These are phyloP conservation scores for Pyrenophora tritici-repentis DNA, from an alignment of 2,329 filamentous ascomycete species.

Conservation along the genomic window DNA sequence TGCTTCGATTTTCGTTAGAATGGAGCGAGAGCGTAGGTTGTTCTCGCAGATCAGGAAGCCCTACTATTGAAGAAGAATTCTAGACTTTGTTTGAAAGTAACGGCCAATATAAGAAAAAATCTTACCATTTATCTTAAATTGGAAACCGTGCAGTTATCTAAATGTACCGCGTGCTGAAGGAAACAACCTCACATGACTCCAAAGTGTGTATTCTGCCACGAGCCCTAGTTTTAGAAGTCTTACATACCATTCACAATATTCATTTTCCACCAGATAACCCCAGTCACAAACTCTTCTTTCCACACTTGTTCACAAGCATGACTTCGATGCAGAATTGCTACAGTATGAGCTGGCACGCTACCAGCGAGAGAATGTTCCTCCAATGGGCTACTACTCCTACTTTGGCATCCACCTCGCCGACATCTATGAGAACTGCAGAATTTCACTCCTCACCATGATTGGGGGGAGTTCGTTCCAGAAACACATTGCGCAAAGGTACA, in stretches of 20 bases:
- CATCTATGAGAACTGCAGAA: conserved; percentile 33
- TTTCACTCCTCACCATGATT: conserved; percentile 26
- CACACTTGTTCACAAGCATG: conserved; percentile 4
- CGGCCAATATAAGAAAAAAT: conserved; percentile 5
- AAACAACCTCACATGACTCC: background rate
- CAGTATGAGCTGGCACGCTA: no score
- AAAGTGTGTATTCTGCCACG: conserved; percentile 7
- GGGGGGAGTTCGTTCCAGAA: conserved; percentile 33
- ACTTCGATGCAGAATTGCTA: conserved; percentile 10
- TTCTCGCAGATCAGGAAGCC: no score
- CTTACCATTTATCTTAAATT: background rate
- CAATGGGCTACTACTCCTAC: conserved; percentile 17
- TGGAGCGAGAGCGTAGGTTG: no score
- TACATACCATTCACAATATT: conserved; percentile 17
- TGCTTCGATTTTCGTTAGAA: no score
- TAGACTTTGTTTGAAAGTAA: background rate
- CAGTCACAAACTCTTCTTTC: conserved; percentile 15
- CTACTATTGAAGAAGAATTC: no score
- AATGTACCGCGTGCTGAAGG: conserved; percentile 14
- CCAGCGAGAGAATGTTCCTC: no score
- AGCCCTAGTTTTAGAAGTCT: conserved; percentile 7
- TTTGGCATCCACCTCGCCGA: conserved; percentile 27
- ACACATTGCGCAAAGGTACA: conserved; percentile 34
- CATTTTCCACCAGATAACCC: conserved; percentile 13
- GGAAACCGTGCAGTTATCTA: conserved; percentile 7